Evolutionary conservation across 768 basidiomycete species (phyloP).

Genomic region (Cubamyces lactineus): DNA sequence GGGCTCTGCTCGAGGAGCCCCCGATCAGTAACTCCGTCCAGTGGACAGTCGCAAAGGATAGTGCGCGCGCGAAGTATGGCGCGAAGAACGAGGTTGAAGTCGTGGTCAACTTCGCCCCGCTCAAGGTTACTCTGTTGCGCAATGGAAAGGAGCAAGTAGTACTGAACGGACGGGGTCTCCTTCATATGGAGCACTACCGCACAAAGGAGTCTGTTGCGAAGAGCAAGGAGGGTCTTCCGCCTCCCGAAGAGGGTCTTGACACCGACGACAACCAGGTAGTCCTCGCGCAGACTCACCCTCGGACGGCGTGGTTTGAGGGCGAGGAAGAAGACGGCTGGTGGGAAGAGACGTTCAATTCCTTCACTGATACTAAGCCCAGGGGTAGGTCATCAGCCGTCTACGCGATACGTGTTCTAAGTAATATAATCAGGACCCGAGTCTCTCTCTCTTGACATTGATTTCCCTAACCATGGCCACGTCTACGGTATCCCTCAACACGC

Average conservation of each 20-base stretch:
- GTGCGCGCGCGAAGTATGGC: slow-evolving; percentile 67
- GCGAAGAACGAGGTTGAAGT: slow-evolving; percentile 63
- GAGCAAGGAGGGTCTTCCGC: slow-evolving; percentile 39
- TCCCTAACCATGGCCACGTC: slow-evolving; percentile 88
- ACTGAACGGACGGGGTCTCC: slow-evolving; percentile 83
- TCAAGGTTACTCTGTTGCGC: slow-evolving; percentile 72
- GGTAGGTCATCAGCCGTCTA: slow-evolving; percentile 50
- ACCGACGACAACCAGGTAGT: slow-evolving; percentile 49
- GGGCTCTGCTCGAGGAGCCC: slow-evolving; percentile 84
- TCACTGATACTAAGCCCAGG: slow-evolving; percentile 95
- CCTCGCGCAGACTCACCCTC: slow-evolving; percentile 50
- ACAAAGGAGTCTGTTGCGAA: slow-evolving; percentile 53
- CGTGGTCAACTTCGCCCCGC: slow-evolving; percentile 71
- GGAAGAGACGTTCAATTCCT: slow-evolving; percentile 85
- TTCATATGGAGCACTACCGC: slow-evolving; percentile 99
- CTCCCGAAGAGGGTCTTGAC: slow-evolving; percentile 42
- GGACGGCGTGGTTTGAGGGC: slow-evolving; percentile 85
- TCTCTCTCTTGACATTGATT: slow-evolving; percentile 87
- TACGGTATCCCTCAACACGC: slow-evolving; percentile 99
- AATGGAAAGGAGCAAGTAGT: slow-evolving; percentile 84
- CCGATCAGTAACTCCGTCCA: slow-evolving; percentile 56
- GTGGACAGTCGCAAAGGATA: slow-evolving; percentile 70
- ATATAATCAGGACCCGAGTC: slow-evolving; percentile 84
- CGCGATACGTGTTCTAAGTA: slow-evolving; percentile 1
- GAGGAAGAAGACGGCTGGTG: slow-evolving; percentile 82